Conservation (phyloP, 2,329 filamentous ascomycete species). For the Aspergillus ruber region DNA sequence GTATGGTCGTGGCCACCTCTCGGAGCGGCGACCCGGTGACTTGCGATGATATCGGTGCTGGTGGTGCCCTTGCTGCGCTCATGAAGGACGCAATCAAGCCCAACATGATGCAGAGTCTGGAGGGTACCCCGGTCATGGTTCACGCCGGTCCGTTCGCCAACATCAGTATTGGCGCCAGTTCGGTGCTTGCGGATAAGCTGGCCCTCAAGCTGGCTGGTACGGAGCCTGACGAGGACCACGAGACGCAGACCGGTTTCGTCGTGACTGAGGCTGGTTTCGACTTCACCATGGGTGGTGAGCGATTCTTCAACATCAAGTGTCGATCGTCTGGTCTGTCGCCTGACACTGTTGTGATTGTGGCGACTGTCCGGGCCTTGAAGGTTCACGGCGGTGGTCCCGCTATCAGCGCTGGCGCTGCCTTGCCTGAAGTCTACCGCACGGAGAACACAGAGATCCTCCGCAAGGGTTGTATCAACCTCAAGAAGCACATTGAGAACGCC, state of each 20-base stretch:
- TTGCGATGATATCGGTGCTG: conserved; percentile 89
- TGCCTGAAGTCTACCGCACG: conserved; percentile 82
- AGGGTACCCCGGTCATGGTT: conserved; percentile 95
- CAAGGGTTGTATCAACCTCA: conserved; percentile 85
- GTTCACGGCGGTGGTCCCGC: conserved; percentile 95
- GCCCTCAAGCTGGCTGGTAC: conserved; percentile 94
- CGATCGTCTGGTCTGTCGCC: conserved; percentile 86
- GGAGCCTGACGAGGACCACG: conserved; percentile 80
- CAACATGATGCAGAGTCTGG: conserved; percentile 96
- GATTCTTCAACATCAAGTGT: conserved; percentile 99
- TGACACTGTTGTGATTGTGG: conserved; percentile 90
- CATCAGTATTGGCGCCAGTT: conserved; percentile 95
- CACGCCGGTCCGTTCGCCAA: conserved; percentile 97
- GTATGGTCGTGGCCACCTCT: conserved; percentile 92
- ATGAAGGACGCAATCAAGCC: conserved; percentile 99
- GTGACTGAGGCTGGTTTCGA: conserved; percentile 97
- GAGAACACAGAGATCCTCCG: conserved; percentile 91
- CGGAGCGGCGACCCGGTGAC: conserved; percentile 82
- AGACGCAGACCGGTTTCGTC: conserved; percentile 80
- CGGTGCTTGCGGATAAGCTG: conserved; percentile 88
- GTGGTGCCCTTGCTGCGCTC: conserved; percentile 83
- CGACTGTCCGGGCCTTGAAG: conserved; percentile 91
- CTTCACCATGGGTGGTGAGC: conserved; percentile 98
- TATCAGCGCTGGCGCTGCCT: conserved; percentile 75
- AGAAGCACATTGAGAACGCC: conserved; percentile 91